Evolutionary conservation across 805 yeast species (phyloP), one percentile per base, ranked within the genome.

Genomic region (Saturnispora serradocipensis): DNA sequence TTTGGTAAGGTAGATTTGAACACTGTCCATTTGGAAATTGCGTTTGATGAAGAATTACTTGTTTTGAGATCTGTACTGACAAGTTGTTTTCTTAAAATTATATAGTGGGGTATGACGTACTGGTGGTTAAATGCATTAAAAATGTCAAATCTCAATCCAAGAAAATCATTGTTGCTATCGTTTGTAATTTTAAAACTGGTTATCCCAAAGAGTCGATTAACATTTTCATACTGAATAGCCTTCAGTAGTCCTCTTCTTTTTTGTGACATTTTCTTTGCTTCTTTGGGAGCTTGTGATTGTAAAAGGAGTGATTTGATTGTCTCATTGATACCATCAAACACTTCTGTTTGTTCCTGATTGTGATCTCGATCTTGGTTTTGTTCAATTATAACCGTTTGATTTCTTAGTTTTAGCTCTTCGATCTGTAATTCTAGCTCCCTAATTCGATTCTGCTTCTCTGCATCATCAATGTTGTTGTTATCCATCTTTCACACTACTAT

Each of bases 131-230:
- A 60, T 2, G 43, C 28, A 45, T 66, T 66, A 55, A 67, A 71
- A 2, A 70, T 57, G 53, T 78, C 84, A 57, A 77, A 77, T n/a
- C 84, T 61, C 6, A 78, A 54, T 0, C 84, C 84, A 30, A 78
- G 53, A 35, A 70, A 60, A 10, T 63, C 60, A 9, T 66, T 70
- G 10, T 55, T 49, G 0, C 57, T 52, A 10, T 59, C 67, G 15
- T 48, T 44, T 6, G 69, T 66, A 42, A 78, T 67, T 0, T 80
- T 78, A 50, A 78, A 78, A 0, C 75, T 74, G 0, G 82, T 77
- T 30, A 75, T 58, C 1, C 82, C 81, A 6, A 71, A 75, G 52
- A 77, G 58, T 49, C 84, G 58, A 51, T 67, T 70, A 18, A 76
- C 62, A 55, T 76, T 77, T 53, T 78, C 84, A 44, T 68, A 58